phyloP scores from a whole-genome alignment of 495 filamentous ascomycete species.

The Penicillium paxilli region DNA sequence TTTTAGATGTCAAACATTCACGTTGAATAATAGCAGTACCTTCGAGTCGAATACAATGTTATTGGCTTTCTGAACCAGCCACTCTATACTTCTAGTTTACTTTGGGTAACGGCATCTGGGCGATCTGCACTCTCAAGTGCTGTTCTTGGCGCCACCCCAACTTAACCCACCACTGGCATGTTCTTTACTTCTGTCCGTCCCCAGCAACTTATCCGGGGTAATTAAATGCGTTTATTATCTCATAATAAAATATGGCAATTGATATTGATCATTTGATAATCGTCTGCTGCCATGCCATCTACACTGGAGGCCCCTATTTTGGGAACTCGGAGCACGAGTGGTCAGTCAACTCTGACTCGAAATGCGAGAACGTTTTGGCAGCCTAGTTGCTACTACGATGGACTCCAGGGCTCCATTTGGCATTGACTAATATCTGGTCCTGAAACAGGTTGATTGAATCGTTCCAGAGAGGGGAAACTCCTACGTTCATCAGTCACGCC shows the following conservation, averaged over 20 bases:
- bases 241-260: neutral
- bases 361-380: neutral
- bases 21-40: too few relatives aligned
- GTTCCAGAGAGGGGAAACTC: constrained; percentile 72
- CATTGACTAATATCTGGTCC: neutral
- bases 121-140: too few relatives aligned
- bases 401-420: too few relatives aligned
- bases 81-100: too few relatives aligned
- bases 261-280: constrained; percentile 57
- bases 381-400: too few relatives aligned
- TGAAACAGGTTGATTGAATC: constrained; percentile 52
- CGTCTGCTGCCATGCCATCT: constrained; percentile 83
- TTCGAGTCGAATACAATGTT: too few relatives aligned
- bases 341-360: constrained; percentile 34
- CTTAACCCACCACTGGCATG: neutral
- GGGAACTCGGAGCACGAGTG: constrained; percentile 66
- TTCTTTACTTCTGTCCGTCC: too few relatives aligned
- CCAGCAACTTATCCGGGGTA: neutral
- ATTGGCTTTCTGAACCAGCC: too few relatives aligned
- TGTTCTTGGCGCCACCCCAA: neutral
- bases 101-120: too few relatives aligned
- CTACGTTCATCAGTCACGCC: constrained; percentile 71
- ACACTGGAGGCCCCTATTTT: constrained; percentile 59
- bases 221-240: neutral
- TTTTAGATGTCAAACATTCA: neutral